These are phyloP conservation scores for Aureobasidium musti DNA, from an alignment of 2,329 filamentous ascomycete species.

Conservation along the genomic window DNA sequence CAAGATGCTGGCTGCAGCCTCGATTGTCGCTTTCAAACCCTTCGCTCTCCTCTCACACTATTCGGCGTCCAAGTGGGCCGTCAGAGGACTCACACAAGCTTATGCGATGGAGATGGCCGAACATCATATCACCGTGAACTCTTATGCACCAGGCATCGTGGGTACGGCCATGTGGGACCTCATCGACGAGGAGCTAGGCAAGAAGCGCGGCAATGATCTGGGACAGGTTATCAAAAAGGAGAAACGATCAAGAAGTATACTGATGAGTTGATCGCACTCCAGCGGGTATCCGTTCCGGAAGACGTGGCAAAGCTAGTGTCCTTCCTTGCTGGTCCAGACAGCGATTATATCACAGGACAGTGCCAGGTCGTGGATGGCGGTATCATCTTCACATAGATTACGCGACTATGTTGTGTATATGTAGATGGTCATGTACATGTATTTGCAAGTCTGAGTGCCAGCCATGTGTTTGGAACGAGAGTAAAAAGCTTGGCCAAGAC, in stretches of 20 bases:
- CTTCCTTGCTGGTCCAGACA: constrained; percentile 61
- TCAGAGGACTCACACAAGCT: constrained; percentile 65
- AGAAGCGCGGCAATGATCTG: constrained; percentile 53
- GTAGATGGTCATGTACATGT: neutral
- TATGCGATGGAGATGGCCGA: constrained; percentile 67
- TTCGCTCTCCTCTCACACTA: constrained; percentile 64
- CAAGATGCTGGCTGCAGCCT: constrained; percentile 52
- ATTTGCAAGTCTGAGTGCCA: neutral
- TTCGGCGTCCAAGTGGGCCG: constrained; percentile 65
- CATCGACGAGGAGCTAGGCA: constrained; percentile 62
- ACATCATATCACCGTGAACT: constrained; percentile 66
- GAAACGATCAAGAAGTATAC: constrained; percentile 56
- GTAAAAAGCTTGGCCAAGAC: neutral
- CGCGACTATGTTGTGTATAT: neutral
- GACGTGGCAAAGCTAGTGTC: constrained; percentile 65
- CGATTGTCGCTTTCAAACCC: constrained; percentile 62
- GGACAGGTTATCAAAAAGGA: constrained; percentile 49
- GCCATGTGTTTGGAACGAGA: neutral
- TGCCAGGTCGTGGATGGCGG: constrained; percentile 57
- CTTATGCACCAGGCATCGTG: constrained; percentile 68
- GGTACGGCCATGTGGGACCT: constrained; percentile 68
- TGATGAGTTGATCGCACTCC: constrained; percentile 57
- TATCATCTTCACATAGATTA: constrained; percentile 37
- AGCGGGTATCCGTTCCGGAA: constrained; percentile 60
- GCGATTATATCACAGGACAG: constrained; percentile 67